These are phyloP conservation scores for Populus hybrid DNA, from an alignment of 441 rosid genomes.

Conservation along the genomic window DNA sequence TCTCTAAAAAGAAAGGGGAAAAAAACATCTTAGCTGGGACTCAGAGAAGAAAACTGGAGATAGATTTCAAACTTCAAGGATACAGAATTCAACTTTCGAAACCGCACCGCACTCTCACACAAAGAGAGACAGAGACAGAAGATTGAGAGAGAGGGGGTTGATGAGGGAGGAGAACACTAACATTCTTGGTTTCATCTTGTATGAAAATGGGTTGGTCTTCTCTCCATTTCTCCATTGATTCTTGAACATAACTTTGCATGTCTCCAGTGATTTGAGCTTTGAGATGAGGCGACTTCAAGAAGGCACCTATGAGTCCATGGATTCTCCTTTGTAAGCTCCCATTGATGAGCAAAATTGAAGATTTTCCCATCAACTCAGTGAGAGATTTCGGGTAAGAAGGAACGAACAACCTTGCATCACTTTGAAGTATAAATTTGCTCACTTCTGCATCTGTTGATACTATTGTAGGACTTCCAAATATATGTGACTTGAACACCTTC, in stretches of 20 bases:
- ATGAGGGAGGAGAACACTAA: slow-evolving; percentile 25
- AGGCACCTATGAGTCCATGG: slow-evolving; percentile 82
- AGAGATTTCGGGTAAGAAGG: slow-evolving; percentile 92
- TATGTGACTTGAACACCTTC: slow-evolving; percentile 93
- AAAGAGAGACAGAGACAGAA: not conserved
- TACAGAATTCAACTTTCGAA: not conserved
- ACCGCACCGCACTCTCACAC: not conserved
- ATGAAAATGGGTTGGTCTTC: slow-evolving; percentile 56
- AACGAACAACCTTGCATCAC: slow-evolving; percentile 74
- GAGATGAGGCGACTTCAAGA: slow-evolving; percentile 78
- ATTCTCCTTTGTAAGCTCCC: slow-evolving; percentile 85
- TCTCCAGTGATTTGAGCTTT: slow-evolving; percentile 85
- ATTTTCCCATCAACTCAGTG: slow-evolving; percentile 90
- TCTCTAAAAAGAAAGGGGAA: not conserved
- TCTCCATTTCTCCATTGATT: slow-evolving; percentile 76
- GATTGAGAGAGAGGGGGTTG: not conserved
- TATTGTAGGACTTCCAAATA: slow-evolving; percentile 77
- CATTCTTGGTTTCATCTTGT: slow-evolving; percentile 89
- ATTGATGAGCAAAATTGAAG: slow-evolving; percentile 79
- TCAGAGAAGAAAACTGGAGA: not conserved
- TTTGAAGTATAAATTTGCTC: slow-evolving; percentile 74
- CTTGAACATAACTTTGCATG: slow-evolving; percentile 63
- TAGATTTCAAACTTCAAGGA: slow-evolving; percentile 25
- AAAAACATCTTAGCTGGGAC: no score
- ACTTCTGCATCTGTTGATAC: slow-evolving; percentile 95